These are phyloP conservation scores for Beauveria caledonica DNA, from an alignment of 2,329 filamentous ascomycete species.

Conservation along the genomic window DNA sequence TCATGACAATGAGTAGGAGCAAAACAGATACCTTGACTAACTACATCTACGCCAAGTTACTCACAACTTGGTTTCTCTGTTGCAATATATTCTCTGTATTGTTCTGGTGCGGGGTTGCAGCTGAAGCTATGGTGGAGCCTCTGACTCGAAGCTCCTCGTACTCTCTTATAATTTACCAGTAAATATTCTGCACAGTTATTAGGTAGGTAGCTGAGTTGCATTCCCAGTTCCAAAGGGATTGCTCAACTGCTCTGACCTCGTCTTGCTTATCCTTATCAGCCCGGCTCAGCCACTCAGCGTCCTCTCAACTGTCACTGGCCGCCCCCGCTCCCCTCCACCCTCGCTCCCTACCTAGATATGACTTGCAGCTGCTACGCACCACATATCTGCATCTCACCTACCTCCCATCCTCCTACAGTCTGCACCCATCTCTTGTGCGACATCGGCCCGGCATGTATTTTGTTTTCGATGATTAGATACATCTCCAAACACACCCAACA, in stretches of 20 bases:
- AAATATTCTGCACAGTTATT: background rate
- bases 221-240: too few relatives aligned
- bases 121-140: conserved; percentile 11
- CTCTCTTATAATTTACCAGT: background rate
- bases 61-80: background rate
- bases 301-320: background rate
- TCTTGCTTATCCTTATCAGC: conserved; percentile 7
- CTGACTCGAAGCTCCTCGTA: conserved; percentile 9
- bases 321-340: background rate
- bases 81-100: background rate
- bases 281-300: background rate
- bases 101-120: background rate
- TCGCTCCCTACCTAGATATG: background rate
- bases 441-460: background rate
- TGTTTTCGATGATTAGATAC: too few relatives aligned
- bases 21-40: too few relatives aligned
- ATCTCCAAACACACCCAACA: too few relatives aligned
- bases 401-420: too few relatives aligned
- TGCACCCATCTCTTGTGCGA: background rate
- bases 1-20: too few relatives aligned
- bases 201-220: too few relatives aligned
- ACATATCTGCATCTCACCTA: too few relatives aligned
- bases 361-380: background rate
- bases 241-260: too few relatives aligned
- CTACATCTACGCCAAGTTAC: background rate